Conservation (phyloP, 345 rosid species). For the Salix purpurea region DNA sequence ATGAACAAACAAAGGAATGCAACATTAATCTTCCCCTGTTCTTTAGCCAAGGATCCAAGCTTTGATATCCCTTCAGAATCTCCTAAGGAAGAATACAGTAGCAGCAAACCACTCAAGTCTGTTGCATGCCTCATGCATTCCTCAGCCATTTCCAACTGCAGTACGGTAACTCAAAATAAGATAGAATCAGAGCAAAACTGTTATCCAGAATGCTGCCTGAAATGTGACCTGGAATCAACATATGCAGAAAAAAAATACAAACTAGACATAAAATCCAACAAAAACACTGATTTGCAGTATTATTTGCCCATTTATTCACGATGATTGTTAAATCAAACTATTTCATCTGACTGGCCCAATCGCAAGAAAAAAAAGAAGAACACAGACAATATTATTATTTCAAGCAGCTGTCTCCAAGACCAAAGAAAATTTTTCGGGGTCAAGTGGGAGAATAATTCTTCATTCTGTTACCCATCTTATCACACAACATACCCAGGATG, state of each 20-base stretch:
- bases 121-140: constrained; percentile 86
- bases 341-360: background rate
- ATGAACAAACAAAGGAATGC: constrained; percentile 86
- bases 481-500: background rate
- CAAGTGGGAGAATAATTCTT: background rate
- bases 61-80: constrained; percentile 85
- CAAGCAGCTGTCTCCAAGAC: background rate
- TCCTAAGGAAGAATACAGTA: constrained; percentile 93
- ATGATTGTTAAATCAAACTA: background rate
- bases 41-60: constrained; percentile 82
- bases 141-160: constrained; percentile 97
- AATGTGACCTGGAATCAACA: background rate
- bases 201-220: background rate
- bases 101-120: constrained; percentile 95
- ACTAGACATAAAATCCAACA: background rate
- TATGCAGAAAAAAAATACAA: background rate
- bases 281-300: background rate
- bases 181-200: background rate
- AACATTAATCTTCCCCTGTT: constrained; percentile 97
- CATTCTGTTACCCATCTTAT: background rate
- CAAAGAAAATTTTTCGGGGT: background rate
- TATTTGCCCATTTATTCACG: background rate
- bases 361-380: background rate
- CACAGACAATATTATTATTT: background rate
- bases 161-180: constrained; percentile 18